A percentile compares a stretch with the other conserved stretches of the same genome.
These are phyloP conservation scores for Fusarium cyanostomum DNA, from an alignment of 2,329 filamentous ascomycete genomes.

Conservation along the genomic window DNA sequence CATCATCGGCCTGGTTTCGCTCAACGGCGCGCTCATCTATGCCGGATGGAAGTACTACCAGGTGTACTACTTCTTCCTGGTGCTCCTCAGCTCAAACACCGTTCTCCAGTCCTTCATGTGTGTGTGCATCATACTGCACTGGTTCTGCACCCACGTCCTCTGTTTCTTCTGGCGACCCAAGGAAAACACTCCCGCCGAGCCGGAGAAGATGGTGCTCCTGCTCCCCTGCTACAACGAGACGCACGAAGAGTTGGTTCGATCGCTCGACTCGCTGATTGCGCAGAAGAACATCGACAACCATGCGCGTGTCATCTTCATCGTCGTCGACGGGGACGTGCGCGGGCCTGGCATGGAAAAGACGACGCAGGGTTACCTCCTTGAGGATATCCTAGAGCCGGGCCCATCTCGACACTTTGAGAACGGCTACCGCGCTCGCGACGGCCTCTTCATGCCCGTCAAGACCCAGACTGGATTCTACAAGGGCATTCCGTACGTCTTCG, in stretches of 20 bases:
- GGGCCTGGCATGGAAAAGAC: slow-evolving; percentile 59
- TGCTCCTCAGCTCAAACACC: slow-evolving; percentile 58
- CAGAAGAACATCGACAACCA: slow-evolving; percentile 56
- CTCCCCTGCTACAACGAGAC: slow-evolving; percentile 62
- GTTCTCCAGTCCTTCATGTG: slow-evolving; percentile 55
- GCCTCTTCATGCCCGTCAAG: slow-evolving; percentile 57
- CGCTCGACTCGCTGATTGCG: slow-evolving; percentile 56
- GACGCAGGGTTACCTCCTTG: slow-evolving; percentile 57
- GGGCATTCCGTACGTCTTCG: slow-evolving; percentile 57
- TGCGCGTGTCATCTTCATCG: slow-evolving; percentile 56
- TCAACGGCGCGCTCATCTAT: slow-evolving; percentile 52
- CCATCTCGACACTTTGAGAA: slow-evolving; percentile 50
- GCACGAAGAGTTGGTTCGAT: slow-evolving; percentile 53
- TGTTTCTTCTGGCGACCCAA: slow-evolving; percentile 46
- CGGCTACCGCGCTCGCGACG: slow-evolving; percentile 58
- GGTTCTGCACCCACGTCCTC: slow-evolving; percentile 44
- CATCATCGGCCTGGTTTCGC: slow-evolving; percentile 46
- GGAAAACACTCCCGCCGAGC: slow-evolving; percentile 49
- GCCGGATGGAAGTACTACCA: slow-evolving; percentile 51
- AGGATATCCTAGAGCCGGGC: slow-evolving; percentile 55
- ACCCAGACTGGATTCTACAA: slow-evolving; percentile 56
- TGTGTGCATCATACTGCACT: slow-evolving; percentile 48
- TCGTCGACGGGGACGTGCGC: slow-evolving; percentile 59
- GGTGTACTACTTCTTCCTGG: slow-evolving; percentile 55
- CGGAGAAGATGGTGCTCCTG: slow-evolving; percentile 56